Percentiles rank a stretch among this genome's conserved stretches.
phyloP scores from a whole-genome alignment of 2,329 filamentous ascomycete species.

The Tolypocladium amazonense region DNA sequence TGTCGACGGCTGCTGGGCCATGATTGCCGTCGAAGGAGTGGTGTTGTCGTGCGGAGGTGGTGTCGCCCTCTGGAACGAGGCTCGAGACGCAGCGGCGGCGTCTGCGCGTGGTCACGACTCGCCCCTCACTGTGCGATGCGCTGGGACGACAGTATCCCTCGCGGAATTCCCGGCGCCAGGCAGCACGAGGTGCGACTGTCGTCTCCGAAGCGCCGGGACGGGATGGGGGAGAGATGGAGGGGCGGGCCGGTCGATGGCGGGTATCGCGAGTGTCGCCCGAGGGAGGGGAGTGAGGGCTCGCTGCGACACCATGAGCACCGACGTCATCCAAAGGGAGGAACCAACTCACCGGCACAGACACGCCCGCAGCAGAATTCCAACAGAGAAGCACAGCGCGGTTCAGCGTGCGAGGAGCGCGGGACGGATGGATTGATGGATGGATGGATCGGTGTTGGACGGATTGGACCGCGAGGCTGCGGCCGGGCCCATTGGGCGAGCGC shows the following conservation, averaged over 20 bases:
- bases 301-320: neutral
- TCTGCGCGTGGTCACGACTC: neutral
- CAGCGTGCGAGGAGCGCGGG: neutral
- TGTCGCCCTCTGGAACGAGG: neutral
- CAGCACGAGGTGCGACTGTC: neutral
- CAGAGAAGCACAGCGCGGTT: neutral
- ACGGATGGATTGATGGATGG: neutral
- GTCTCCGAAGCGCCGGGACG: neutral
- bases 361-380: neutral
- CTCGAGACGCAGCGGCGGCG: neutral
- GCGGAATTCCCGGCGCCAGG: neutral
- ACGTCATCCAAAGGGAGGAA: neutral
- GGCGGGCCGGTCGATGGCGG: neutral
- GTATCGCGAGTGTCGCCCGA: neutral
- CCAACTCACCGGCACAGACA: neutral
- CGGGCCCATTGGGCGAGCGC: neutral
- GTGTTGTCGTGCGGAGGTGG: neutral
- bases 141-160: no score
- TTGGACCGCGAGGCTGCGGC: neutral
- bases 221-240: neutral
- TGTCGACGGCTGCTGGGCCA: slow-evolving; percentile 38
- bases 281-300: neutral
- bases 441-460: neutral
- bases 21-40: slow-evolving; percentile 10
- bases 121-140: no score